These are phyloP conservation scores for Metschnikowia amazonensis DNA, from an alignment of 805 yeast species.

Conservation along the genomic window DNA sequence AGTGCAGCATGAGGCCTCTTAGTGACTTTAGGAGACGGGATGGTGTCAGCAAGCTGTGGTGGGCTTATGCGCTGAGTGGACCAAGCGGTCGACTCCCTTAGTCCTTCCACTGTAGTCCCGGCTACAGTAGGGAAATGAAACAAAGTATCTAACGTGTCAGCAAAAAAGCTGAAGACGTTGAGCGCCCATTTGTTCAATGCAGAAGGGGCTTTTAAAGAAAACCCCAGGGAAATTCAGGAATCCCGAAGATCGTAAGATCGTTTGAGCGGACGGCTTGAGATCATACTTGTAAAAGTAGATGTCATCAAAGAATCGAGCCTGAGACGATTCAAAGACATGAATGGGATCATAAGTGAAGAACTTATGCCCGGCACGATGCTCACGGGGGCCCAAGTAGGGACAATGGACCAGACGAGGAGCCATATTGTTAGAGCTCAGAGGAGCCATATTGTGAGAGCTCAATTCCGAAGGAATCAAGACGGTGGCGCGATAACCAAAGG, in stretches of 20 bases:
- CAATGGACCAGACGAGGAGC: no score
- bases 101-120: no score
- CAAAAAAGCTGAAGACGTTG: not conserved
- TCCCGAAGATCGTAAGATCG: not conserved
- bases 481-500: not conserved
- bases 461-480: not conserved
- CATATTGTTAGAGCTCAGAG: not conserved
- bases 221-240: no score
- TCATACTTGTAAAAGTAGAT: not conserved
- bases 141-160: no score
- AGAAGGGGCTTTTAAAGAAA: not conserved
- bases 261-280: not conserved
- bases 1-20: no score
- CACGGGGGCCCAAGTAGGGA: not conserved
- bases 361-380: not conserved
- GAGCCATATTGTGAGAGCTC: not conserved
- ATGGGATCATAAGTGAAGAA: not conserved
- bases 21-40: no score
- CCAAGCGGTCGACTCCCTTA: no score
- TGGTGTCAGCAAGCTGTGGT: no score
- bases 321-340: not conserved
- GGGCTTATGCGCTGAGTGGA: no score
- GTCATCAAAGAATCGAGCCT: not conserved
- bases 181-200: not conserved
- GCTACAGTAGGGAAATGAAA: no score